Percentiles rank a stretch among this genome's conserved stretches.
Conservation (phyloP, 73 alveolate species). For the Paramecium sexaurelia region DNA sequence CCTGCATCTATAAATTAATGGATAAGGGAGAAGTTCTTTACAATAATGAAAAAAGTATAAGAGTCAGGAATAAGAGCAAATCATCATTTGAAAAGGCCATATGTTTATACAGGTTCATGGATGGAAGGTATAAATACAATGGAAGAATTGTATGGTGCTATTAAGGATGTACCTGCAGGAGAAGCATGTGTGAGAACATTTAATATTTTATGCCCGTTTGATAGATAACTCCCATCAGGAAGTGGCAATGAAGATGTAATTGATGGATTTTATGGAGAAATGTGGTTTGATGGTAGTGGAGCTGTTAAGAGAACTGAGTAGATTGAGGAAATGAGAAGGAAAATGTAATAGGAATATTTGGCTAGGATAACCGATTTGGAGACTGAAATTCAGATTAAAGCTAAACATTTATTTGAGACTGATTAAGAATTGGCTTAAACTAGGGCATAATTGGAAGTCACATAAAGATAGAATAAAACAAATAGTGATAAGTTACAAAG, state of each 20-base stretch:
- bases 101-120: conserved; percentile 87
- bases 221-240: conserved; percentile 61
- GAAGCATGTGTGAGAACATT: conserved; percentile 79
- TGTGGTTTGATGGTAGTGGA: conserved; percentile 65
- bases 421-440: conserved; percentile 31
- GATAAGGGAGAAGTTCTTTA: conserved; percentile 73
- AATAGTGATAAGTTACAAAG: conserved; percentile 35
- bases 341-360: conserved; percentile 29
- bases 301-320: conserved; percentile 10
- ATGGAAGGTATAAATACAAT: conserved; percentile 79
- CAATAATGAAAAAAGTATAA: conserved; percentile 75
- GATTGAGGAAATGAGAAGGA: conserved; percentile 44
- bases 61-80: conserved; percentile 82
- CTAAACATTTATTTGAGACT: conserved; percentile 38
- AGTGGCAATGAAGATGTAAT: conserved; percentile 58
- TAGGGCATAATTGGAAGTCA: conserved; percentile 25
- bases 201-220: conserved; percentile 70
- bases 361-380: conserved; percentile 42
- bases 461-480: not conserved
- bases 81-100: conserved; percentile 79
- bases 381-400: conserved; percentile 33
- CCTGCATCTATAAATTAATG: conserved; percentile 49
- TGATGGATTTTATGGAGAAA: conserved; percentile 61
- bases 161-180: conserved; percentile 71
- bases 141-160: conserved; percentile 70